These are phyloP conservation scores for Aspergillus leporis DNA, from an alignment of 495 filamentous ascomycete genomes.

Conservation along the genomic window DNA sequence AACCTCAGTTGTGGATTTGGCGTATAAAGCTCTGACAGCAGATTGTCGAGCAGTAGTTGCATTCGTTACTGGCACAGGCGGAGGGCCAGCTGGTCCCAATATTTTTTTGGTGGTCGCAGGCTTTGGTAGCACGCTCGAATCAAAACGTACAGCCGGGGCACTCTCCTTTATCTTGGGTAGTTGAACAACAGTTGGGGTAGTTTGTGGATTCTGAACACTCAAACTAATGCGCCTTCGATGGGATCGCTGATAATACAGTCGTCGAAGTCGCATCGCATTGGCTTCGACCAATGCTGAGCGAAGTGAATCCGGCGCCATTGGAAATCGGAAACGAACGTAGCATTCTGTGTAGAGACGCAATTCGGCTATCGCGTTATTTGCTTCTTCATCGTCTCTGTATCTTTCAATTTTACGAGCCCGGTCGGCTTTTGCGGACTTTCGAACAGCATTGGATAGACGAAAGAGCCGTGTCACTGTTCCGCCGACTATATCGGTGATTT, in stretches of 20 bases:
- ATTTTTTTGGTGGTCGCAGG: slow-evolving; percentile 18
- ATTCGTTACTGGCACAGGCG: slow-evolving; percentile 29
- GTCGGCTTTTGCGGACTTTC: slow-evolving; percentile 32
- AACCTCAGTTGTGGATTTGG: slow-evolving; percentile 30
- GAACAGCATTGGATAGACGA: slow-evolving; percentile 33
- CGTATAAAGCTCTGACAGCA: slow-evolving; percentile 28
- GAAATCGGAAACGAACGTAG: slow-evolving; percentile 32
- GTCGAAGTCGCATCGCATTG: slow-evolving; percentile 36
- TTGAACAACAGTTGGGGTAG: slow-evolving; percentile 22
- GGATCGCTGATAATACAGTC: slow-evolving; percentile 35
- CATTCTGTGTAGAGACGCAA: slow-evolving; percentile 33
- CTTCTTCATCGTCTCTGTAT: slow-evolving; percentile 32
- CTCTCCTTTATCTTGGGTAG: slow-evolving; percentile 25
- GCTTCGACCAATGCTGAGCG: slow-evolving; percentile 32
- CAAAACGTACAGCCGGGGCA: slow-evolving; percentile 28
- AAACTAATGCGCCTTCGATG: slow-evolving; percentile 31
- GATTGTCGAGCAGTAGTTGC: slow-evolving; percentile 36
- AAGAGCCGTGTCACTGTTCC: slow-evolving; percentile 35
- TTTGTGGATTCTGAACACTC: slow-evolving; percentile 27
- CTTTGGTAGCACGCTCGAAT: slow-evolving; percentile 23
- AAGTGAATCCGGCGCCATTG: slow-evolving; percentile 30
- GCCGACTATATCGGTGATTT: slow-evolving; percentile 29
- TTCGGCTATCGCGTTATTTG: slow-evolving; percentile 31
- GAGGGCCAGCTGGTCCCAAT: slow-evolving; percentile 8
- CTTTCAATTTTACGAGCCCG: slow-evolving; percentile 27